Conservation (phyloP, 257 asterid genomes). For the Scutellaria barbata region DNA sequence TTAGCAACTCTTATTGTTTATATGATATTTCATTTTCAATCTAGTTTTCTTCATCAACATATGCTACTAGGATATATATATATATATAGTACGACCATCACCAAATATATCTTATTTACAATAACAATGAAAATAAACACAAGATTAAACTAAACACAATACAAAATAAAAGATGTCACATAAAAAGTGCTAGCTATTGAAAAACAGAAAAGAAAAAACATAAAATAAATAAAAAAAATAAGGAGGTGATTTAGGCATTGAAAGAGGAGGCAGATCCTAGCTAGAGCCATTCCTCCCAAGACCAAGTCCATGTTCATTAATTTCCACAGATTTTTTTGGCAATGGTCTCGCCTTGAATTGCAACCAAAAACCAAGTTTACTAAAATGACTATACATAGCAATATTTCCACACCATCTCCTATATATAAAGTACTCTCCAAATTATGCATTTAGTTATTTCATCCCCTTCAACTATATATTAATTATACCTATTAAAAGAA, state of each 20-base stretch:
- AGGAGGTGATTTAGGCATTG: slow-evolving; percentile 25
- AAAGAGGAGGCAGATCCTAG: slow-evolving; percentile 32
- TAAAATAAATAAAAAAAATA: neutral
- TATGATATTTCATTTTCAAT: too few species aligned
- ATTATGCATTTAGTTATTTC: neutral
- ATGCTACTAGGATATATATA: too few species aligned
- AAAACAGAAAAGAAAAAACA: too few species aligned
- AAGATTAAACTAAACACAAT: too few species aligned
- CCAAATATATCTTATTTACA: too few species aligned
- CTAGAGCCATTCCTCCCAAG: slow-evolving; percentile 27
- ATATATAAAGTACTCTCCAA: slow-evolving; percentile 17
- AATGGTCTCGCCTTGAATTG: slow-evolving; percentile 15
- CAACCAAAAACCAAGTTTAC: slow-evolving; percentile 14
- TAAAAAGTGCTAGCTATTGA: too few species aligned
- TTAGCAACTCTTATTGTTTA: too few species aligned
- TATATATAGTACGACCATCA: too few species aligned
- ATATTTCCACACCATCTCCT: neutral
- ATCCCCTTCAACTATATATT: neutral
- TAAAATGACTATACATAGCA: slow-evolving; percentile 30
- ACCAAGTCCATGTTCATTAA: slow-evolving; percentile 35
- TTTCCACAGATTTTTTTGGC: slow-evolving; percentile 34
- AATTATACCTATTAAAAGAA: neutral
- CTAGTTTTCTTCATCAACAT: too few species aligned
- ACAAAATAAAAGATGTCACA: too few species aligned
- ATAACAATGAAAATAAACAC: too few species aligned